A percentile compares a stretch with the other conserved stretches of the same genome.
These are phyloP conservation scores for Vaccinium darrowii DNA, from an alignment of 148 eudicot species.

Conservation along the genomic window DNA sequence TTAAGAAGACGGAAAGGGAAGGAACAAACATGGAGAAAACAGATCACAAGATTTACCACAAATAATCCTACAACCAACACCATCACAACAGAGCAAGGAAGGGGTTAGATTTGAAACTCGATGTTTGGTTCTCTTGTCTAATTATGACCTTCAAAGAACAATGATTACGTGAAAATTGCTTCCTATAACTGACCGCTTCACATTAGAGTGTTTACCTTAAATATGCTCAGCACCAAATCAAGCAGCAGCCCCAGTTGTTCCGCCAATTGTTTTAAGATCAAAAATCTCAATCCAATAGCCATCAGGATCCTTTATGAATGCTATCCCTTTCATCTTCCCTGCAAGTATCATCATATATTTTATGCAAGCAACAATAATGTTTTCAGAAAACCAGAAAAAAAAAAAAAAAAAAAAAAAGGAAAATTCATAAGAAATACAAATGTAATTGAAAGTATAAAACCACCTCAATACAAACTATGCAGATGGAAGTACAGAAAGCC, in stretches of 20 bases:
- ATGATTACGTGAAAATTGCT: background rate
- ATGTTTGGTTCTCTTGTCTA: background rate
- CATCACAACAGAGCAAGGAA: background rate
- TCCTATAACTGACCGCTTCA: background rate
- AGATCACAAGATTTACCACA: background rate
- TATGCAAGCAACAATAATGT: conserved; percentile 1
- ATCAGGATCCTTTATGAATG: conserved; percentile 95
- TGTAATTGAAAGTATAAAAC: background rate
- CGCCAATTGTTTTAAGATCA: conserved; percentile 56
- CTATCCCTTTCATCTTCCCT: conserved; percentile 87
- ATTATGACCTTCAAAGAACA: background rate
- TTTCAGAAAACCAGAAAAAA: background rate
- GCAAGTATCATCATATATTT: conserved; percentile 20
- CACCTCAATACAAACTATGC: background rate
- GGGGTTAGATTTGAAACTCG: background rate
- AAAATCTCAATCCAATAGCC: conserved; percentile 97
- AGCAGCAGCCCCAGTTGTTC: conserved; percentile 38
- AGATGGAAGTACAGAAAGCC: background rate
- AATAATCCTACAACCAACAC: background rate
- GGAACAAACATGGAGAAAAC: background rate
- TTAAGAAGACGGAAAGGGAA: background rate
- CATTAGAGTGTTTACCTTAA: conserved; percentile 15
- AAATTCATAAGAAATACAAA: background rate
- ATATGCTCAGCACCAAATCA: conserved; percentile 21
- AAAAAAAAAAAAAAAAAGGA: background rate